These are phyloP conservation scores for Tirmania nivea DNA, from an alignment of 495 filamentous ascomycete genomes.

Conservation along the genomic window DNA sequence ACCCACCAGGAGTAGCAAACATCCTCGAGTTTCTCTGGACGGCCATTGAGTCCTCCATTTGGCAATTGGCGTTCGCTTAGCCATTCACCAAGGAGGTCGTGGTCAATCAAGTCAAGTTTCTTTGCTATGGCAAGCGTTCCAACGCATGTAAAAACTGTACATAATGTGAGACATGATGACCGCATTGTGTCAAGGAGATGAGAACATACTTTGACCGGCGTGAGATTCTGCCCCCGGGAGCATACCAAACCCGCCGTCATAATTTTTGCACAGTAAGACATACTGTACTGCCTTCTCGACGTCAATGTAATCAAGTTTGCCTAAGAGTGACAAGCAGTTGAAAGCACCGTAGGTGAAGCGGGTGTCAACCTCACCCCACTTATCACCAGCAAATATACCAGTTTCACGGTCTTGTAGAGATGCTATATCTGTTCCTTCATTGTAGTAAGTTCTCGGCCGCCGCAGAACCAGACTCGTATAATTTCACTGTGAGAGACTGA, in stretches of 20 bases:
- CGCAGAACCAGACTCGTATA: neutral
- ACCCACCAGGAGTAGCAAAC: slow-evolving; percentile 99
- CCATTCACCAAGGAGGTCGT: slow-evolving; percentile 65
- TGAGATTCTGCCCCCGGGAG: slow-evolving; percentile 79
- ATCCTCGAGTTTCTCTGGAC: slow-evolving; percentile 89
- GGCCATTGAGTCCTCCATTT: slow-evolving; percentile 73
- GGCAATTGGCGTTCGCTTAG: slow-evolving; percentile 78
- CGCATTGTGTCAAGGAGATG: neutral
- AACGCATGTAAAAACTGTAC: slow-evolving; percentile 61
- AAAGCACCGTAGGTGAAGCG: slow-evolving; percentile 79
- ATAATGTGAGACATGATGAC: neutral
- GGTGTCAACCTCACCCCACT: slow-evolving; percentile 92
- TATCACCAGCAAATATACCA: slow-evolving; percentile 76
- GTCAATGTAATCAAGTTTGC: slow-evolving; percentile 46
- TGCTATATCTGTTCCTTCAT: slow-evolving; percentile 41
- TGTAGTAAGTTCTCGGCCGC: slow-evolving; percentile 10
- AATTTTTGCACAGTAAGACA: slow-evolving; percentile 62
- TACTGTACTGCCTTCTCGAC: slow-evolving; percentile 57
- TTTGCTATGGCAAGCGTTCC: slow-evolving; percentile 66
- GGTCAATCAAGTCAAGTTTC: slow-evolving; percentile 61
- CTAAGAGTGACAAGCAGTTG: slow-evolving; percentile 65
- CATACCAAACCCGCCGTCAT: slow-evolving; percentile 82
- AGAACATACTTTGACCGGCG: slow-evolving; percentile 41
- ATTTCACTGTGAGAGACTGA: slow-evolving; percentile 8
- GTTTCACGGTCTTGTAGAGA: slow-evolving; percentile 54